Evolutionary conservation across 2,329 filamentous ascomycete genomes (phyloP).

Genomic region (Fusarium ramigenum): DNA sequence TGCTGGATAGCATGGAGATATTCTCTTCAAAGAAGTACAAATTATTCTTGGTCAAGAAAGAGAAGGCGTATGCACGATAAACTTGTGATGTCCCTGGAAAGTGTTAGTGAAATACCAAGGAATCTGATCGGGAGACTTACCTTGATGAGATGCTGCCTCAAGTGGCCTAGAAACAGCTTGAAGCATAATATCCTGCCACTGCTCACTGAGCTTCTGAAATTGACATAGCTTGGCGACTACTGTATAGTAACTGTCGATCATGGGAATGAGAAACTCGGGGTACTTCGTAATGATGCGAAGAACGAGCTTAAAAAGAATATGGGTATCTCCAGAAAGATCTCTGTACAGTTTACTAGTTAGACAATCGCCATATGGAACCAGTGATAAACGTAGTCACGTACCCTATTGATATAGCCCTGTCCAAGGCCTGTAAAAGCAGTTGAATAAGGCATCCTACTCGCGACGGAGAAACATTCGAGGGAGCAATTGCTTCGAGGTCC

Average conservation of each 20-base stretch:
- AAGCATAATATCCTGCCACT: constrained; percentile 38
- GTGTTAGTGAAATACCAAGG: constrained; percentile 1
- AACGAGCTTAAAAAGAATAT: constrained; percentile 50
- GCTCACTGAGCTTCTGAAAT: constrained; percentile 23
- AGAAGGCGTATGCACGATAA: constrained; percentile 41
- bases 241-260: constrained; percentile 51
- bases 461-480: constrained; percentile 41
- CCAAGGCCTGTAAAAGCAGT: constrained; percentile 50
- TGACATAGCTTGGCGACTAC: constrained; percentile 51
- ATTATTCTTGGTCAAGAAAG: constrained; percentile 41
- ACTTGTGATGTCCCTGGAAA: constrained; percentile 7
- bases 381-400: constrained; percentile 27
- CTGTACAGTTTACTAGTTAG: constrained; percentile 32
- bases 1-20: constrained; percentile 47
- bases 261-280: constrained; percentile 37
- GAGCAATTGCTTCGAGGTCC: constrained; percentile 49
- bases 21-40: constrained; percentile 55
- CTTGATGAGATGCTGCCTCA: constrained; percentile 11
- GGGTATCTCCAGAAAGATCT: constrained; percentile 33
- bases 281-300: constrained; percentile 41
- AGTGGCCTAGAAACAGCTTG: constrained; percentile 47
- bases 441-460: constrained; percentile 49
- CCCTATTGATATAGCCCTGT: constrained; percentile 34
- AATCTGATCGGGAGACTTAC: constrained; percentile 22
- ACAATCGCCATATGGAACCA: background rate